Evolutionary conservation across 176 grass and related monocot species (phyloP).

Genomic region (Eragrostis nindensis): DNA sequence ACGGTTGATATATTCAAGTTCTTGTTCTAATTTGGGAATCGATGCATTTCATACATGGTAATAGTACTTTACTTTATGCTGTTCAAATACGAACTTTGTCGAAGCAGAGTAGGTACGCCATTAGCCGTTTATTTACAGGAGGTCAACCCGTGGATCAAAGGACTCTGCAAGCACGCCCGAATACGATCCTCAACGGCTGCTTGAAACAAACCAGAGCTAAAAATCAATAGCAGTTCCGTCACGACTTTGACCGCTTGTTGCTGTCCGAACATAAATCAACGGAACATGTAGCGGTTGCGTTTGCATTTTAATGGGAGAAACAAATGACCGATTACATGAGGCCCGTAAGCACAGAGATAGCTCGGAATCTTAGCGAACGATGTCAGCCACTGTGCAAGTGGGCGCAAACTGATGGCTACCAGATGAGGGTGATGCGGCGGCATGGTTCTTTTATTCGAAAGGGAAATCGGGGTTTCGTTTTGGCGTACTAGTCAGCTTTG

Average conservation of each 20-base stretch:
- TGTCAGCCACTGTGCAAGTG: conserved; percentile 14
- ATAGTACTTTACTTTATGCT: neutral
- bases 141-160: neutral
- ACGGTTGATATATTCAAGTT: neutral
- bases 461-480: neutral
- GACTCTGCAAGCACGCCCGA: neutral
- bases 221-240: neutral
- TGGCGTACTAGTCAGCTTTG: conserved; percentile 10
- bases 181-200: neutral
- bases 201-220: conserved; percentile 18
- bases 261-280: neutral
- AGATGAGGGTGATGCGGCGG: neutral
- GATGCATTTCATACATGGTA: neutral
- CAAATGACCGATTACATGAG: neutral
- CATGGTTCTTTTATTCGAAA: conserved; percentile 13
- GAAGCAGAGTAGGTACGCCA: neutral
- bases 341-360: neutral
- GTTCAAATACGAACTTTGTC: neutral
- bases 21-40: neutral
- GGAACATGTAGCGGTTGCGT: neutral
- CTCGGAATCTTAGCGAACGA: neutral
- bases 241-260: neutral
- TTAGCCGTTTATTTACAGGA: neutral
- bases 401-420: conserved; percentile 18
- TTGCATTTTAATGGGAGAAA: neutral